These are phyloP conservation scores for Craspedostauros australis DNA, from an alignment of 108 stramenopile genomes.

Conservation along the genomic window DNA sequence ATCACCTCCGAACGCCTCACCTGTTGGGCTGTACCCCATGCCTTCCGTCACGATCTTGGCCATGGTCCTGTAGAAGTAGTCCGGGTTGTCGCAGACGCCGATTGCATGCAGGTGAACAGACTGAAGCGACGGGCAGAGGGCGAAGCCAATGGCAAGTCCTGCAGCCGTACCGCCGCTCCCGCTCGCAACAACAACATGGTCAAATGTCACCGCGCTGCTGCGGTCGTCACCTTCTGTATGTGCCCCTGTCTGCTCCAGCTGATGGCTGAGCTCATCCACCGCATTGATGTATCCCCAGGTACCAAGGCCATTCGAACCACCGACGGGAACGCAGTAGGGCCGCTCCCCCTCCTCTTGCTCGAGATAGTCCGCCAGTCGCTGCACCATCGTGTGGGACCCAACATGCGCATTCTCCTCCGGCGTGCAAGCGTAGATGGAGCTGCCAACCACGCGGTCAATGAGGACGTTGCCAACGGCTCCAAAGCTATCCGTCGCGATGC, in stretches of 20 bases:
- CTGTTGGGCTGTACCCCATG: slow-evolving; percentile 51
- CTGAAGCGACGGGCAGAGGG: slow-evolving; percentile 2
- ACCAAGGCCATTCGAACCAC: slow-evolving; percentile 83
- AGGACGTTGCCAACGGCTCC: slow-evolving; percentile 70
- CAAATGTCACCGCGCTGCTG: slow-evolving; percentile 41
- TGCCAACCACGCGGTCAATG: slow-evolving; percentile 79
- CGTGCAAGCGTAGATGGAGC: slow-evolving; percentile 68
- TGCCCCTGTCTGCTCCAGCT: slow-evolving; percentile 14
- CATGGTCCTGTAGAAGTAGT: slow-evolving; percentile 77
- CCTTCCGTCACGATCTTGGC: slow-evolving; percentile 50
- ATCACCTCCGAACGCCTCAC: background rate
- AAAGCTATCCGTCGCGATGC: slow-evolving; percentile 19
- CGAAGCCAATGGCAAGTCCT: slow-evolving; percentile 73
- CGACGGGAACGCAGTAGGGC: slow-evolving; percentile 78
- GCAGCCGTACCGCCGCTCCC: slow-evolving; percentile 87
- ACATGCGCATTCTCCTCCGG: slow-evolving; percentile 80
- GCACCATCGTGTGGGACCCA: slow-evolving; percentile 55
- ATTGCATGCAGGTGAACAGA: slow-evolving; percentile 55
- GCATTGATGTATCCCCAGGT: slow-evolving; percentile 87
- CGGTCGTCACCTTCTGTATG: too few species aligned
- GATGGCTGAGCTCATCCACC: slow-evolving; percentile 55
- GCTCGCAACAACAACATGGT: slow-evolving; percentile 87
- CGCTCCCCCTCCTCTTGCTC: slow-evolving; percentile 1
- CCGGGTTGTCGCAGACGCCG: slow-evolving; percentile 85
- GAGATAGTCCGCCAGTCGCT: slow-evolving; percentile 41